A percentile compares a stretch with the other conserved stretches of the same genome.
These are phyloP conservation scores for Suillus subluteus DNA, from an alignment of 768 basidiomycete genomes.

Conservation along the genomic window DNA sequence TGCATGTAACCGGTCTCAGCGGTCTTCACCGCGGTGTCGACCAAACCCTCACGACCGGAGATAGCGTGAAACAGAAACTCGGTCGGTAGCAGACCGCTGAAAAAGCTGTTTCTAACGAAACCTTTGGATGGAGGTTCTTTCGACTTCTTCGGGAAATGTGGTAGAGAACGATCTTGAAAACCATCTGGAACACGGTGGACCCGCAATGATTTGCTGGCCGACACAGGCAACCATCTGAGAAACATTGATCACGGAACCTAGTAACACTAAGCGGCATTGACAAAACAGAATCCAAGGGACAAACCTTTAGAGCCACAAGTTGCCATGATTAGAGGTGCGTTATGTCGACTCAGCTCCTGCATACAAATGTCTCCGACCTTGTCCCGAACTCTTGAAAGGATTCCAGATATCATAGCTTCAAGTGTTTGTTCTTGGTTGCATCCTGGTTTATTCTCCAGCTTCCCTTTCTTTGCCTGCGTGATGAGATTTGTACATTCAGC, in stretches of 20 bases:
- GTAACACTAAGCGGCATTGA: slow-evolving; percentile 8
- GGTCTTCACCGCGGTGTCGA: slow-evolving; percentile 99
- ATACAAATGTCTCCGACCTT: slow-evolving; percentile 97
- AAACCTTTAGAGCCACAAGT: slow-evolving; percentile 98
- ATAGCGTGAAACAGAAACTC: slow-evolving; percentile 99
- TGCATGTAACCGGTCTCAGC: slow-evolving; percentile 99
- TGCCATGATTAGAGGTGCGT: slow-evolving; percentile 98
- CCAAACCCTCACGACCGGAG: slow-evolving; percentile 96
- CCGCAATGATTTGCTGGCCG: slow-evolving; percentile 98
- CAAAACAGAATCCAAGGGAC: slow-evolving; percentile 11
- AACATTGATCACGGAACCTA: slow-evolving; percentile 98
- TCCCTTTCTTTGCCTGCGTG: slow-evolving; percentile 85
- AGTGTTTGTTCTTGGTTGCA: slow-evolving; percentile 97
- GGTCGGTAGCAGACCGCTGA: slow-evolving; percentile 85
- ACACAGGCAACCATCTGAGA: slow-evolving; percentile 99
- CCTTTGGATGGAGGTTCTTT: slow-evolving; percentile 96
- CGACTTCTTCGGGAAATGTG: slow-evolving; percentile 97
- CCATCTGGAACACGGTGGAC: slow-evolving; percentile 98
- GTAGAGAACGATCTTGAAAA: slow-evolving; percentile 98
- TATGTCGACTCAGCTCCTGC: slow-evolving; percentile 96
- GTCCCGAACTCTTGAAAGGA: slow-evolving; percentile 93
- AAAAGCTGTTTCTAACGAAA: slow-evolving; percentile 98
- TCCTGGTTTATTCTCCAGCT: slow-evolving; percentile 96
- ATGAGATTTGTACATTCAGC: slow-evolving; percentile 86
- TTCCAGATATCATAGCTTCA: slow-evolving; percentile 93